phyloP scores from a whole-genome alignment of 2,329 filamentous ascomycete genomes.

The Aureobasidium leucospermi region DNA sequence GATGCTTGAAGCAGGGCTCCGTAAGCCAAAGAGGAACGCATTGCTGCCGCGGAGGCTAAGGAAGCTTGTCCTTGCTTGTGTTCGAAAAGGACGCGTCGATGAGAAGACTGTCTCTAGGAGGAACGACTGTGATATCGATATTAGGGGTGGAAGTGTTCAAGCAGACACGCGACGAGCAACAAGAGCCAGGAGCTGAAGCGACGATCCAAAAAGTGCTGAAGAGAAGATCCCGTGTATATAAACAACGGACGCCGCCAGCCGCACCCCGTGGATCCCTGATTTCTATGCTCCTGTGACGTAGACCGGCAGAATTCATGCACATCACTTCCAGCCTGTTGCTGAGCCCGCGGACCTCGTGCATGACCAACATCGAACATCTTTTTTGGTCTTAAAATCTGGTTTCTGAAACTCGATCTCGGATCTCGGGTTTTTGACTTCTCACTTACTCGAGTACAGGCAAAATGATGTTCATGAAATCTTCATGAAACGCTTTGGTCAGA shows the following conservation, averaged over 20 bases:
- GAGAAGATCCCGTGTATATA: not conserved
- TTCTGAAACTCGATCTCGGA: not conserved
- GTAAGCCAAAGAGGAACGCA: conserved; percentile 12
- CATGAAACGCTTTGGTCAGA: too few relatives aligned
- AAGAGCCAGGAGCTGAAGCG: not conserved
- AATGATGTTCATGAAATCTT: too few relatives aligned
- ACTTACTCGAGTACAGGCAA: too few relatives aligned
- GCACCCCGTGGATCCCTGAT: not conserved
- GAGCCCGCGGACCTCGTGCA: not conserved
- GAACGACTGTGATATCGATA: not conserved
- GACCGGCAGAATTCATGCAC: not conserved
- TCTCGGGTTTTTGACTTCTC: not conserved
- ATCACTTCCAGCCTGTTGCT: not conserved
- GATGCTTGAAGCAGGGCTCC: conserved; percentile 14
- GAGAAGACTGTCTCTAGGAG: not conserved
- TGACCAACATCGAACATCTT: not conserved
- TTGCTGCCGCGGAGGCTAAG: not conserved
- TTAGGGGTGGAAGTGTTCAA: not conserved
- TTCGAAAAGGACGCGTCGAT: not conserved
- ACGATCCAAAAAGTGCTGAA: not conserved
- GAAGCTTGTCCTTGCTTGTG: conserved; percentile 10
- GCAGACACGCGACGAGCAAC: not conserved
- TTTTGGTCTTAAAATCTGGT: not conserved
- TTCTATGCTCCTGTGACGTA: not conserved
- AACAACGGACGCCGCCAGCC: not conserved